Conservation (phyloP, 495 filamentous ascomycete genomes). For the Penicillium parvum region DNA sequence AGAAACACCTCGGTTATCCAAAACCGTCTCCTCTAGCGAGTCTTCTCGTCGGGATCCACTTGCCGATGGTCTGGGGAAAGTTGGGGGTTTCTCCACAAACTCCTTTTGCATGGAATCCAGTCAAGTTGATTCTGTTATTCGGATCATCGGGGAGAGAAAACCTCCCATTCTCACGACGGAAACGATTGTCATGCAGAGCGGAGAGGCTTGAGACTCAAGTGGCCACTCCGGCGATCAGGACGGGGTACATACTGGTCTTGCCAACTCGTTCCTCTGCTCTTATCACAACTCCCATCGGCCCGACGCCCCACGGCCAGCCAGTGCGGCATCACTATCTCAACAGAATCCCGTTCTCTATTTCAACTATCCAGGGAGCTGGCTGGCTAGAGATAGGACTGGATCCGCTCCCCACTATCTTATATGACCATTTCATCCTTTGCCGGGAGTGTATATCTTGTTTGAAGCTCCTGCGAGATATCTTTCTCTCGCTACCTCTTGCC, state of each 20-base stretch:
- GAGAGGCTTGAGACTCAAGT: background rate
- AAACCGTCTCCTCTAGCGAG: no score
- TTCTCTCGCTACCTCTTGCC: no score
- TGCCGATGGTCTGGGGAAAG: slow-evolving; percentile 20
- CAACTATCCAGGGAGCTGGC: background rate
- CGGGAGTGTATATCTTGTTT: no score
- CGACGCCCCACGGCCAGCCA: slow-evolving; percentile 10
- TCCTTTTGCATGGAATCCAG: background rate
- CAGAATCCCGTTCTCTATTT: no score
- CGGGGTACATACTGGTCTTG: no score
- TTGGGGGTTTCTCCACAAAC: slow-evolving; percentile 7
- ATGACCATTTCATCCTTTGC: background rate
- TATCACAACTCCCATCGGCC: slow-evolving; percentile 14
- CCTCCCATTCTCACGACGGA: no score
- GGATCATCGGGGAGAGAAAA: no score
- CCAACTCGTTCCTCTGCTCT: background rate
- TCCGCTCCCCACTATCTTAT: slow-evolving; percentile 5
- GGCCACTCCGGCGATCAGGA: slow-evolving; percentile 1
- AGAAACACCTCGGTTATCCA: slow-evolving; percentile 8
- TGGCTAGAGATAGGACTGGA: slow-evolving; percentile 6
- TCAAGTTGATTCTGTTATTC: no score
- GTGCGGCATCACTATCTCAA: no score
- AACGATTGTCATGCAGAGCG: background rate
- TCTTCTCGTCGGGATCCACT: slow-evolving; percentile 20
- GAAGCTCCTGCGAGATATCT: no score